These are phyloP conservation scores for Panicum hallii DNA, from an alignment of 202 grass and related monocot genomes.

Conservation along the genomic window DNA sequence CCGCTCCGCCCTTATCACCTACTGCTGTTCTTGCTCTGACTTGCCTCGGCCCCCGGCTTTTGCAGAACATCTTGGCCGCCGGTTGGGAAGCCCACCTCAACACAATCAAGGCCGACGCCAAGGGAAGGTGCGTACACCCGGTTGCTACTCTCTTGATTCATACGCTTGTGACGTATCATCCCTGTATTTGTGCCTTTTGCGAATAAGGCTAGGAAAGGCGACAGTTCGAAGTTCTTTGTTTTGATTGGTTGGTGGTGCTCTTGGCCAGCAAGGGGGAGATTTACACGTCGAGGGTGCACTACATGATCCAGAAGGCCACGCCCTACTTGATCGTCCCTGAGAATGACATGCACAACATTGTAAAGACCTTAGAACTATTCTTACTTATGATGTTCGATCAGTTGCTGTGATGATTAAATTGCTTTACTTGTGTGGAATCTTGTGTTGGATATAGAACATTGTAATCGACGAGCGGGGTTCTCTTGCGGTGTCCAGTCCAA, in stretches of 20 bases:
- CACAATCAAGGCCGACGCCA: constrained; percentile 85
- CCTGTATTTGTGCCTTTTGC: neutral
- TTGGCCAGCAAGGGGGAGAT: constrained; percentile 71
- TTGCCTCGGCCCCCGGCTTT: neutral
- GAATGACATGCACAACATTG: constrained; percentile 76
- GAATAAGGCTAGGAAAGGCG: neutral
- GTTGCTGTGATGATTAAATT: neutral
- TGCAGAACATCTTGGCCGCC: constrained; percentile 77
- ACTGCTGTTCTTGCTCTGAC: neutral
- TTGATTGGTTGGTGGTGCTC: neutral
- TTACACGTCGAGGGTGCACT: constrained; percentile 85
- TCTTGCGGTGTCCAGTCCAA: constrained; percentile 65
- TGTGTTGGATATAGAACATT: constrained; percentile 64
- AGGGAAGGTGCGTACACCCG: constrained; percentile 61
- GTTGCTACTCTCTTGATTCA: neutral
- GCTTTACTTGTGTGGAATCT: constrained; percentile 16
- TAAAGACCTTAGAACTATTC: constrained; percentile 31
- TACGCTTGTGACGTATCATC: neutral
- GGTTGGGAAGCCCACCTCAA: constrained; percentile 87
- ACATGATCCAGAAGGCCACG: constrained; percentile 70
- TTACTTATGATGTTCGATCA: neutral
- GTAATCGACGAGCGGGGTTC: constrained; percentile 80
- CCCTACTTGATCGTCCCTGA: constrained; percentile 73
- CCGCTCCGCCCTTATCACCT: neutral
- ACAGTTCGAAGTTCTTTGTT: constrained; percentile 1